Percentiles rank a stretch among this genome's conserved stretches.
phyloP scores from a whole-genome alignment of 2,329 filamentous ascomycete genomes.

The Sclerotinia subarctica region DNA sequence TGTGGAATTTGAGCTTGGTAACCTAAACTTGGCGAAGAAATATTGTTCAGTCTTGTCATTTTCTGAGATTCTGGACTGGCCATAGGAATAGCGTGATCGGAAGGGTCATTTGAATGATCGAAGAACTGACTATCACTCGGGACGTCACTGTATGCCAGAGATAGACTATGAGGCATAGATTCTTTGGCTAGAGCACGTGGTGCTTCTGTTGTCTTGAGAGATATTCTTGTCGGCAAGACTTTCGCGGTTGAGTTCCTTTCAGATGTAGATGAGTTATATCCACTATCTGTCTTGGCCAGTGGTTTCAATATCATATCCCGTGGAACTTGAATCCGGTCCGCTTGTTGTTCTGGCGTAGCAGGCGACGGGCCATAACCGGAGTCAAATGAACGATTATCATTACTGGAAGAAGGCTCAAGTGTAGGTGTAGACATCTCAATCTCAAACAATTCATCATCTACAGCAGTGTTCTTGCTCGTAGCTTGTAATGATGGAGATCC shows the following conservation, averaged over 20 bases:
- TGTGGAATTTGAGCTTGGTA: constrained; percentile 16
- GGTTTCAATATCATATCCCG: constrained; percentile 37
- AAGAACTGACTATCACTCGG: background rate
- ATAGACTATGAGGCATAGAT: constrained; percentile 15
- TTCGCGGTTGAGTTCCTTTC: constrained; percentile 26
- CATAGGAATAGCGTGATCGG: constrained; percentile 16
- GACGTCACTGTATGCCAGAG: background rate
- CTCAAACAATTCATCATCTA: constrained; percentile 49
- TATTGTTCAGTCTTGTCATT: constrained; percentile 5
- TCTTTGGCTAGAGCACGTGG: constrained; percentile 27
- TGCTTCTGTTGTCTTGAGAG: constrained; percentile 2
- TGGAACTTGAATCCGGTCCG: constrained; percentile 15
- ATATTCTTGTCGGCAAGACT: constrained; percentile 23
- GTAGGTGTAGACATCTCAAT: constrained; percentile 29
- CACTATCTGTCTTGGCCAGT: constrained; percentile 57
- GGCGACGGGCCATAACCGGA: constrained; percentile 28
- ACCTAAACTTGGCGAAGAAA: background rate
- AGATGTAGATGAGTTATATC: constrained; percentile 60
- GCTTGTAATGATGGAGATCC: constrained; percentile 42
- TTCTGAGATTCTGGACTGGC: constrained; percentile 9
- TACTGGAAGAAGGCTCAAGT: constrained; percentile 16
- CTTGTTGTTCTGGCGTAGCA: constrained; percentile 12
- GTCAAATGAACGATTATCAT: constrained; percentile 30
- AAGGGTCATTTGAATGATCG: background rate
- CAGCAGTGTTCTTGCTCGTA: constrained; percentile 48